phyloP scores from a whole-genome alignment of 192 early-diverging fungal species.

The Coemansia sp. region DNA sequence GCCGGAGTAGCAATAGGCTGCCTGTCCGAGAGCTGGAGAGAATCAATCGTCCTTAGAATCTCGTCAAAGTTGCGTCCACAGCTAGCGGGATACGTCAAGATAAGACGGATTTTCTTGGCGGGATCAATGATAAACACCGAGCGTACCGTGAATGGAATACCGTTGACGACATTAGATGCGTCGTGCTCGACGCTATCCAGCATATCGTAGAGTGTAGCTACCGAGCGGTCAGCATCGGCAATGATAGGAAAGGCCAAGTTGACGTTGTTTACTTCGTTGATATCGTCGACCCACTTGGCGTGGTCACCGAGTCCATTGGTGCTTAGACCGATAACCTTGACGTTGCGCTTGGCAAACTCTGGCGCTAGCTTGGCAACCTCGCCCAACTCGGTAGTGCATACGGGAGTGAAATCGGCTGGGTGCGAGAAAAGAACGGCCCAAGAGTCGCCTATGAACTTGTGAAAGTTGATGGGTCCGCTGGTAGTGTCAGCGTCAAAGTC shows the following conservation, averaged over 20 bases:
- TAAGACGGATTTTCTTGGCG: slow-evolving; percentile 85
- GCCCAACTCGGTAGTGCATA: slow-evolving; percentile 97
- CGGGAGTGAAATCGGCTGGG: slow-evolving; percentile 95
- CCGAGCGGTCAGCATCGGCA: slow-evolving; percentile 83
- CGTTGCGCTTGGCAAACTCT: slow-evolving; percentile 79
- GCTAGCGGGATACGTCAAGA: slow-evolving; percentile 92
- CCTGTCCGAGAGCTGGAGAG: slow-evolving; percentile 87
- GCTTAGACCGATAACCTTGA: slow-evolving; percentile 93
- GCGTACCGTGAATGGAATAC: slow-evolving; percentile 94
- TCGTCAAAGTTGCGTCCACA: slow-evolving; percentile 97
- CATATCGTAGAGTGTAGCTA: slow-evolving; percentile 96
- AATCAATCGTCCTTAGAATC: slow-evolving; percentile 92
- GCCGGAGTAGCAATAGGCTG: slow-evolving; percentile 92
- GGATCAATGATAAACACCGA: slow-evolving; percentile 97
- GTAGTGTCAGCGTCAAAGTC: slow-evolving; percentile 90
- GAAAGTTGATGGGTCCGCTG: slow-evolving; percentile 88
- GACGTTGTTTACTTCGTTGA: slow-evolving; percentile 88
- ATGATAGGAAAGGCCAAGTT: slow-evolving; percentile 89
- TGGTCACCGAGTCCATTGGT: slow-evolving; percentile 86
- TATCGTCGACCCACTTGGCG: slow-evolving; percentile 88
- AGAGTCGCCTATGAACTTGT: slow-evolving; percentile 78
- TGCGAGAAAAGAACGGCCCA: slow-evolving; percentile 99
- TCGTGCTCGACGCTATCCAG: slow-evolving; percentile 88
- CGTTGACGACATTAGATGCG: slow-evolving; percentile 81
- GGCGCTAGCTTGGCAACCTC: slow-evolving; percentile 79